Evolutionary conservation across 1,284 basidiomycete genomes (phyloP).

Genomic region (Fereydounia khargensis): DNA sequence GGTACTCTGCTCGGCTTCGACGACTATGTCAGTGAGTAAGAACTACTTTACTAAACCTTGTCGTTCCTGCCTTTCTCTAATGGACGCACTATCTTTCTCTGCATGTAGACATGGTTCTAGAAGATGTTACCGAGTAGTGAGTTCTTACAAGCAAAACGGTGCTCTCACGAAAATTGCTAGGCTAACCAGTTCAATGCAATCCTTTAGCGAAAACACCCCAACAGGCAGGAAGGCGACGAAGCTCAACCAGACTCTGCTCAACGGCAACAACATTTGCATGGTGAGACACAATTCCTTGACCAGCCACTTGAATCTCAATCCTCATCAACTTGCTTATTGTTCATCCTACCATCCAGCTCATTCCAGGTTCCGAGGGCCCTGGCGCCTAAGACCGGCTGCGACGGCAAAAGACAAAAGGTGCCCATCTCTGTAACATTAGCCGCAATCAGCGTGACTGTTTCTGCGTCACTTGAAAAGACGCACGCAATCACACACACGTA

Average conservation of each 20-base stretch:
- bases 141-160: too few species aligned
- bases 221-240: conserved; percentile 78
- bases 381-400: conserved; percentile 2
- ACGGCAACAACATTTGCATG: conserved; percentile 98
- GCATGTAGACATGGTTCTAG: conserved; percentile 90
- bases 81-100: conserved; percentile 1
- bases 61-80: not conserved
- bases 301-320: too few species aligned
- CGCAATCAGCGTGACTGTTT: not conserved
- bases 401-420: too few species aligned
- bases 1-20: conserved; percentile 96
- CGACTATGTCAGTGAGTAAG: conserved; percentile 94
- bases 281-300: conserved; percentile 62
- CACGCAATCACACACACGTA: too few species aligned
- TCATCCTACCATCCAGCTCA: conserved; percentile 24
- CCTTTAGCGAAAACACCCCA: conserved; percentile 74
- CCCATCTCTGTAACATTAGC: too few species aligned
- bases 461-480: too few species aligned
- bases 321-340: too few species aligned
- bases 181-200: conserved; percentile 1
- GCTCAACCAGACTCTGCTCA: conserved; percentile 85
- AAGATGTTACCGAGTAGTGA: conserved; percentile 95
- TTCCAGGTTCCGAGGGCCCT: conserved; percentile 37
- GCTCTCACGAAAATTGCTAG: too few species aligned
- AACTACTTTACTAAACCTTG: not conserved